Evolutionary conservation across 2,329 filamentous ascomycete genomes (phyloP).

Genomic region (Botrytis sinoallii): DNA sequence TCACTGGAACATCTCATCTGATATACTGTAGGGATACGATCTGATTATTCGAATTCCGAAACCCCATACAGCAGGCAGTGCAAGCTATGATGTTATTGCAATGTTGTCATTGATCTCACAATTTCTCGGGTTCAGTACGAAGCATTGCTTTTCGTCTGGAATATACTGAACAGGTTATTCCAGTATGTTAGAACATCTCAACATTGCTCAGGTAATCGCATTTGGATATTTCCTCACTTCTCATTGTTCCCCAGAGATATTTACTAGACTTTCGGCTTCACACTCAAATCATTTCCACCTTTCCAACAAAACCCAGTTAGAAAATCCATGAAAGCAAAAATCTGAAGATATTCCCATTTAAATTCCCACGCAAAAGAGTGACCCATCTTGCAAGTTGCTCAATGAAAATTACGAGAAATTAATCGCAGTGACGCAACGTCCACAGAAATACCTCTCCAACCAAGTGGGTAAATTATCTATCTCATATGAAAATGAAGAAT

Average conservation of each 20-base stretch:
- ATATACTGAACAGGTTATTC: not conserved
- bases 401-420: not conserved
- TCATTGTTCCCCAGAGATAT: not conserved
- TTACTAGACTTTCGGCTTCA: not conserved
- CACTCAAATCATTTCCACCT: not conserved
- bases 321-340: not conserved
- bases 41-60: not conserved
- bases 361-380: not conserved
- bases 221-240: not conserved
- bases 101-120: not conserved
- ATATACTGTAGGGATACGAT: accelerated
- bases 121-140: not conserved
- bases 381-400: not conserved
- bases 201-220: not conserved
- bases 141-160: not conserved
- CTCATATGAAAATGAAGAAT: not conserved
- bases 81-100: too few species aligned
- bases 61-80: accelerated
- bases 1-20: not conserved
- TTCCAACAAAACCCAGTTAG: not conserved
- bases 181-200: too few species aligned
- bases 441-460: not conserved
- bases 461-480: not conserved
- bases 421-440: not conserved
- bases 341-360: not conserved